Base-by-base conservation (phyloP, 164 flowering plant genomes). In the Malania oleifera region DNA sequence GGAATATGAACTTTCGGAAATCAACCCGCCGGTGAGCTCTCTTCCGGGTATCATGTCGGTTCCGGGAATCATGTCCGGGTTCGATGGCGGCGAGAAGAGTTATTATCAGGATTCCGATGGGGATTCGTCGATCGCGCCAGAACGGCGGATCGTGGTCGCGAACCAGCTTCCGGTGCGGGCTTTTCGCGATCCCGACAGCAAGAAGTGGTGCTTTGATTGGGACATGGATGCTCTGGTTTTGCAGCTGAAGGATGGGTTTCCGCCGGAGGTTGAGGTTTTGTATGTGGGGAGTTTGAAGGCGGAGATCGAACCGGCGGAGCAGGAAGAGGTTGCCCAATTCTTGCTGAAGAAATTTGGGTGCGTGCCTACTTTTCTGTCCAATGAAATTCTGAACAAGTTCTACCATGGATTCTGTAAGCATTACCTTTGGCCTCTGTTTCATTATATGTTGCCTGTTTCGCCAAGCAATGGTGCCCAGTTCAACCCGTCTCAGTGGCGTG, bases 151-250 rank as follows among this genome's bases (percentile, higher is more conserved):
- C 65, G 63, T 84, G 17, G 89, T 84, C 12, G 64, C 83, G 5
- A 82, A 84, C 51, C 82, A 82, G 68, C 66, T 84, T 6, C 90
- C 90, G 0, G 14, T 84, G 14, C 62, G 63, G 9, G 71, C 75
- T 1, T 19, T 7, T 4, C 49, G 56, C 0, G 62, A 75, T 17
- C 15, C 50, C 0, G 58, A 17, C 3, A 55, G 43, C 10, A 35
- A 35, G 0, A 40, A 62, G 5, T 80, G 84, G 83, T 3, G 59
- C 13, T 81, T 78, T 27, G 79, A 74, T 2, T 68, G 46, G 52
- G 81, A 80, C 49, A n/a, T 34, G 0, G 80, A 79, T 54, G 57
- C 70, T 5, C 66, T 74, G 9, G 37, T 26, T 22, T 56, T 76
- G 41, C 80, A 73, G 44, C 56, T 73, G 8, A 70, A 62, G 39